A percentile compares a stretch with the other conserved stretches of the same genome.
These are phyloP conservation scores for Calocybe indica DNA, from an alignment of 768 basidiomycete species.

Conservation along the genomic window DNA sequence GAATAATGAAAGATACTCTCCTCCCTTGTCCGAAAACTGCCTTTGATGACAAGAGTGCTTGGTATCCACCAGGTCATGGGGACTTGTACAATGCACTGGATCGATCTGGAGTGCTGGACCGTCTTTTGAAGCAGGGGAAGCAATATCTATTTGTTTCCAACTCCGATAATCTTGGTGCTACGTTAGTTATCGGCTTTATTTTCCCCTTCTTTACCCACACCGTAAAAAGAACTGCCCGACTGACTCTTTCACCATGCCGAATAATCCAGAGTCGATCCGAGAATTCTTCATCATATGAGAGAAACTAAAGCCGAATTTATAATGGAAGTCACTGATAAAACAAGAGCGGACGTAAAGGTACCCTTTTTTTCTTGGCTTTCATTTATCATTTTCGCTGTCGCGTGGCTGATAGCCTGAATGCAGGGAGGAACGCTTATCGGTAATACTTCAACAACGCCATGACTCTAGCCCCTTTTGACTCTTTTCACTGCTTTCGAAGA, in stretches of 20 bases:
- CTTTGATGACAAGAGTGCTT: conserved; percentile 81
- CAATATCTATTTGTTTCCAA: conserved; percentile 88
- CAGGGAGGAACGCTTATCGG: conserved; percentile 83
- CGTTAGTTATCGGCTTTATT: conserved; percentile 30
- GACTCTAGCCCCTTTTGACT: conserved; percentile 20
- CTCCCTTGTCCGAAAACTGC: conserved; percentile 77
- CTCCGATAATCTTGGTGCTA: conserved; percentile 82
- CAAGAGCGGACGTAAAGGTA: conserved; percentile 71
- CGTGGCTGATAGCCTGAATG: neutral
- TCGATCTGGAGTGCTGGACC: conserved; percentile 71
- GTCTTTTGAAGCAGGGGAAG: conserved; percentile 76
- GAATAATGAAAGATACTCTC: conserved; percentile 85
- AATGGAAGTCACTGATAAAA: conserved; percentile 97
- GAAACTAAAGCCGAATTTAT: conserved; percentile 78
- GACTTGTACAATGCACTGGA: conserved; percentile 80
- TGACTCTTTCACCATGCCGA: conserved; percentile 10
- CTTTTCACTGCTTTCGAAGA: conserved; percentile 24
- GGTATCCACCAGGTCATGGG: conserved; percentile 98
- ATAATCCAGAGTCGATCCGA: conserved; percentile 61
- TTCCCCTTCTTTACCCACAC: conserved; percentile 5
- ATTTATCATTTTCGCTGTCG: conserved; percentile 10
- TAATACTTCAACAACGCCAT: conserved; percentile 10
- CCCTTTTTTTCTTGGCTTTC: neutral
- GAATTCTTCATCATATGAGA: conserved; percentile 84
- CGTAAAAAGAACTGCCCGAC: neutral